Evolutionary conservation across 306 rosid genomes (phyloP), one percentile per base, ranked within the genome.

Genomic region (Vicia villosa): DNA sequence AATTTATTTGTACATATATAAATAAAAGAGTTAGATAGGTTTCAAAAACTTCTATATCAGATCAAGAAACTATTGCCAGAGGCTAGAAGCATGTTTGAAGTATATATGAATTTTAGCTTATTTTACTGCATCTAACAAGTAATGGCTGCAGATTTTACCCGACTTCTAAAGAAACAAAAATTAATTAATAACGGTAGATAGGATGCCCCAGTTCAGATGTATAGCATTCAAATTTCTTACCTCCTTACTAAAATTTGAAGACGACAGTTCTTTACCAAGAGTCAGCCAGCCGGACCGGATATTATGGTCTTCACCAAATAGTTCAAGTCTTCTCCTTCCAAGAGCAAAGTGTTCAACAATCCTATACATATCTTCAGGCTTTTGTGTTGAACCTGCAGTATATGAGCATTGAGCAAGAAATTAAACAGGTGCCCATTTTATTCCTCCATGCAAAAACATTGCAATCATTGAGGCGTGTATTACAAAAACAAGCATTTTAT

Each of bases 351-450:
- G 99, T 86, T 95, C 99, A 77, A 95, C 49, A 64, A 95, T 95
- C 88, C 96, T 86, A 68, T 95, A 95, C 99, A 95, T 95, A 66
- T 95, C 99, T 66, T 95, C 99, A 51, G 99, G 99, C 84, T 95
- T 95, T 73, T 86, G 96, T 38, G 99, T 95, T 74, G 97, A 91
- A 84, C 99, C 99, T 95, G 85, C 80, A 74, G 75, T 37, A 72
- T 10, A 65, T 14, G 21, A 77, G 59, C 59, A 66, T 60, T 13
- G 36, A 72, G 54, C 49, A 57, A 75, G 19, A 55, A 58, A 22
- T 68, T 52, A 46, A 70, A 46, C 24, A 43, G 45, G 46, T 0
- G 36, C 22, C 12, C 57, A 69, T 62, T 81, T 77, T 60, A 77
- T 68, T 56, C 54, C 59, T 56, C 21, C 2, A 13, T 10, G 54